These are phyloP conservation scores for Pelagomonas calceolata DNA, from an alignment of 108 stramenopile genomes.

Conservation along the genomic window DNA sequence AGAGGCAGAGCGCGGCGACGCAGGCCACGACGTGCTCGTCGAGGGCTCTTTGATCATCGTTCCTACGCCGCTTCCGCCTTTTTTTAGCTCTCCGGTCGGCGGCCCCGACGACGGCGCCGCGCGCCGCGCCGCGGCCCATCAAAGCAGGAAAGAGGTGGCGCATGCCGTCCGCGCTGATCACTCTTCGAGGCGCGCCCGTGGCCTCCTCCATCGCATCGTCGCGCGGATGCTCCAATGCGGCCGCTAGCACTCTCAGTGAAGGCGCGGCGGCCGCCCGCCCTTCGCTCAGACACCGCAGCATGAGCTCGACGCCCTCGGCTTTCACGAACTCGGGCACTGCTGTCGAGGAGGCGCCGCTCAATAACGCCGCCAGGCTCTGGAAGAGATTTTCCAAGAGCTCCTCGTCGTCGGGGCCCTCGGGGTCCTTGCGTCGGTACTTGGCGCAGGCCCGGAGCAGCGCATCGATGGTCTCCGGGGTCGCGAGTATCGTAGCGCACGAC, in stretches of 20 bases:
- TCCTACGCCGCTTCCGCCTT: constrained; percentile 19
- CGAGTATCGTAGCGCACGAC: background rate
- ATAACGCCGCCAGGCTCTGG: constrained; percentile 18
- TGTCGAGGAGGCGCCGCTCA: constrained; percentile 19
- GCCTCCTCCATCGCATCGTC: too few species aligned
- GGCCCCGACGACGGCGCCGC: constrained; percentile 15
- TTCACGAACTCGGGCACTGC: constrained; percentile 22
- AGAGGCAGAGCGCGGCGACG: constrained; percentile 4
- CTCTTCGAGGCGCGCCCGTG: background rate
- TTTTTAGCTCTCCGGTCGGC: constrained; percentile 3
- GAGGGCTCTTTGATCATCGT: constrained; percentile 19
- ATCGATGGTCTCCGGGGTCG: constrained; percentile 11
- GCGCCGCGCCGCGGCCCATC: constrained; percentile 34
- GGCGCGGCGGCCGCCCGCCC: constrained; percentile 26
- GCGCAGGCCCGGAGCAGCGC: constrained; percentile 31
- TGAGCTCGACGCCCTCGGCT: constrained; percentile 38
- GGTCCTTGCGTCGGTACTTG: constrained; percentile 21
- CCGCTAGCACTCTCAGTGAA: constrained; percentile 23
- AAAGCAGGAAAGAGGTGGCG: constrained; percentile 34
- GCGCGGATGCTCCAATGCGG: background rate
- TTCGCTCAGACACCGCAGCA: constrained; percentile 31
- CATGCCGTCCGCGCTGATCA: constrained; percentile 28
- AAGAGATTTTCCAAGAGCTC: constrained; percentile 44
- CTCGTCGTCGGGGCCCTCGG: constrained; percentile 18
- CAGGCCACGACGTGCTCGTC: constrained; percentile 31